A percentile compares a stretch with the other conserved stretches of the same genome.
Evolutionary conservation across 2,329 filamentous ascomycete genomes (phyloP).

Genomic region (Penicillium psychrosexuale): DNA sequence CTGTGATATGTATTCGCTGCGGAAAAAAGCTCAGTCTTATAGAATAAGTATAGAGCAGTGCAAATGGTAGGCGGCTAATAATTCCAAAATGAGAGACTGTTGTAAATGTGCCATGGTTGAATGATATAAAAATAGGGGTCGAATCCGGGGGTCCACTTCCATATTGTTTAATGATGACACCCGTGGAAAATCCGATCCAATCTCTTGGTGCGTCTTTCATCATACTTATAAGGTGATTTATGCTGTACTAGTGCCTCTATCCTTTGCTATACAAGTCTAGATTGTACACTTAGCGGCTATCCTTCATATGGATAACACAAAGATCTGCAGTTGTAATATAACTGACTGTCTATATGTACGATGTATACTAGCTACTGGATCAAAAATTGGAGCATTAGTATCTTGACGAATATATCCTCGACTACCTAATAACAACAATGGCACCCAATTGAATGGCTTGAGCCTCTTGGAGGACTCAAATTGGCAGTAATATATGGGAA

Average conservation of each 20-base stretch:
- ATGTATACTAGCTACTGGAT: neutral
- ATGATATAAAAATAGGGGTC: neutral
- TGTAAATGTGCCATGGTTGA: neutral
- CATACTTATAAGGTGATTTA: neutral
- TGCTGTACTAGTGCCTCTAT: neutral
- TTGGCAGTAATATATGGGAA: neutral
- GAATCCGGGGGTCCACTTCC: neutral
- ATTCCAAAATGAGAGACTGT: neutral
- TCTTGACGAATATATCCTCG: neutral
- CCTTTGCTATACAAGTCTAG: neutral
- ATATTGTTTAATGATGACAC: conserved; percentile 2
- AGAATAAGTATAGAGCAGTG: neutral
- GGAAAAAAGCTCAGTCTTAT: neutral
- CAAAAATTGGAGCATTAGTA: neutral
- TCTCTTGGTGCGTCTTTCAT: neutral
- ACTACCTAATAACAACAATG: neutral
- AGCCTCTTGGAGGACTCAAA: neutral
- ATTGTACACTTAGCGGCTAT: neutral
- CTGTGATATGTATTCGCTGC: neutral
- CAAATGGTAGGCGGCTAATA: neutral
- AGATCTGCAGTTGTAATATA: neutral
- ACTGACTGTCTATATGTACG: neutral
- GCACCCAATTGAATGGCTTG: neutral
- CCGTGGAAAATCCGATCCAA: conserved; percentile 1
- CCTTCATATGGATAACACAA: neutral